Percentiles rank a stretch among this genome's conserved stretches.
These are phyloP conservation scores for Blastomyces emzantsi DNA, from an alignment of 2,329 filamentous ascomycete species.

Conservation along the genomic window DNA sequence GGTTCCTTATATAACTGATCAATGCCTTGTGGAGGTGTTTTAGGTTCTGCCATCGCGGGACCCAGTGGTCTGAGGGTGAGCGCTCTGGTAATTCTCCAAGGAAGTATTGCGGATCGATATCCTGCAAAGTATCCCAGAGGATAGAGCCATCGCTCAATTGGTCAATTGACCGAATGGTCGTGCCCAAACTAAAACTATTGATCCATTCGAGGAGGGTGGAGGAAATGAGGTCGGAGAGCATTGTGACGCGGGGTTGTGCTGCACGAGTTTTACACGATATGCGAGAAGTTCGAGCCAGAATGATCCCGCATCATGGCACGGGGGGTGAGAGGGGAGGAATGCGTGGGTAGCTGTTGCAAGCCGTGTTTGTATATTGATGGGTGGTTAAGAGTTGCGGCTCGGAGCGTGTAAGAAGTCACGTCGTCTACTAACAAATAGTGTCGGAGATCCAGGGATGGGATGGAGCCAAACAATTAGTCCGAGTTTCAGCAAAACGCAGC, in stretches of 20 bases:
- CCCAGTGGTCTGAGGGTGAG: constrained; percentile 38
- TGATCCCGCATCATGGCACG: constrained; percentile 9
- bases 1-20: constrained; percentile 37
- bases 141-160: constrained; percentile 40
- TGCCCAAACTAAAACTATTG: constrained; percentile 38
- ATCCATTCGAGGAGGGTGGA: constrained; percentile 41
- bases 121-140: constrained; percentile 41
- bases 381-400: not conserved
- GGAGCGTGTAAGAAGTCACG: not conserved
- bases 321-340: not conserved
- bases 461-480: not conserved
- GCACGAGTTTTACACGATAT: constrained; percentile 3
- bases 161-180: constrained; percentile 32
- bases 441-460: not conserved
- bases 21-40: constrained; percentile 41
- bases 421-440: not conserved
- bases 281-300: constrained; percentile 1
- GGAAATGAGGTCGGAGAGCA: constrained; percentile 39
- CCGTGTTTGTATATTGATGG: not conserved
- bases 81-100: constrained; percentile 40
- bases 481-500: not conserved
- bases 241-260: constrained; percentile 21
- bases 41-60: constrained; percentile 42
- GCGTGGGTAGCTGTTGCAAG: not conserved
- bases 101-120: constrained; percentile 42